Conservation (phyloP, 306 rosid species). For the Mimosa pudica region DNA sequence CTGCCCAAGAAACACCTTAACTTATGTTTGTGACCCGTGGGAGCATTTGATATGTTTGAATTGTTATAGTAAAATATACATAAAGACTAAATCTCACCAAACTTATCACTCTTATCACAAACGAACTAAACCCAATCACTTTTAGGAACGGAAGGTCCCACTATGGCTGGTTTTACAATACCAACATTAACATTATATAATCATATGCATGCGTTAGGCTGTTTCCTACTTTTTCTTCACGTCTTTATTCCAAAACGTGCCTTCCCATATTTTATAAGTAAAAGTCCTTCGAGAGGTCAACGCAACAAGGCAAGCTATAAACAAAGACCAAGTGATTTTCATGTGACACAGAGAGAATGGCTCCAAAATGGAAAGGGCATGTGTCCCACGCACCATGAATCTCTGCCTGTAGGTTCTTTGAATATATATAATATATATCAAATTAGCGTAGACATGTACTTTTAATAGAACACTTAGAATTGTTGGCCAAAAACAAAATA, state of each 20-base stretch:
- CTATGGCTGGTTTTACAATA: not conserved
- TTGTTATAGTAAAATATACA: not conserved
- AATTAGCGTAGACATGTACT: not conserved
- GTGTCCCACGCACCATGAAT: slow-evolving; percentile 36
- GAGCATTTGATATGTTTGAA: not conserved
- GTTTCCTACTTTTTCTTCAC: slow-evolving; percentile 14
- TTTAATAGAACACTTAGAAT: slow-evolving; percentile 16
- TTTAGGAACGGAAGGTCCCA: slow-evolving; percentile 1
- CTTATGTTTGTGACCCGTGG: not conserved
- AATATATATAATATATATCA: not conserved
- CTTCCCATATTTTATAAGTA: not conserved
- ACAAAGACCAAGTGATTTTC: not conserved
- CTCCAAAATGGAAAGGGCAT: not conserved
- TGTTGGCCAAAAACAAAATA: not conserved
- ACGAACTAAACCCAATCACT: not conserved
- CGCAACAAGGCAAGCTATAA: slow-evolving; percentile 22
- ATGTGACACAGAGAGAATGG: not conserved
- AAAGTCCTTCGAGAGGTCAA: slow-evolving; percentile 30
- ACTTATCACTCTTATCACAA: not conserved
- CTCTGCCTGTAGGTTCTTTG: not conserved
- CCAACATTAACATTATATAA: not conserved
- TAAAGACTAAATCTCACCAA: not conserved
- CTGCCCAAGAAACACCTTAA: not conserved
- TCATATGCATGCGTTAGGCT: slow-evolving; percentile 7
- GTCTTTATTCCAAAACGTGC: slow-evolving; percentile 39